Evolutionary conservation across 2,329 filamentous ascomycete genomes (phyloP), one percentile per base, ranked within the genome.

Genomic region (Madurella mycetomatis): DNA sequence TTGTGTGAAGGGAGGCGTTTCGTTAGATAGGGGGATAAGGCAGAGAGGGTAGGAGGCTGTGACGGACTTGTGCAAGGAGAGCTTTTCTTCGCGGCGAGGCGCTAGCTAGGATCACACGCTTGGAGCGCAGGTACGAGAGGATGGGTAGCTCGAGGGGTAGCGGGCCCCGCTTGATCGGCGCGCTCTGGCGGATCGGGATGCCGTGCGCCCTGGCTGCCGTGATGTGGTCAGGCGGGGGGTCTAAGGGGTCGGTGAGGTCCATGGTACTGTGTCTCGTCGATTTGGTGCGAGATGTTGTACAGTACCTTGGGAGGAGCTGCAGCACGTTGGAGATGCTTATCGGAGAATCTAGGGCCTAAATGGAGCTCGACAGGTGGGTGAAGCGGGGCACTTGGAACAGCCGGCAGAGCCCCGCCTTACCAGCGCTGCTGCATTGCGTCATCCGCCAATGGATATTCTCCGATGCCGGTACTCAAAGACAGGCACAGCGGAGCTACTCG

Each of bases 21-120:
- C 5, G 17, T 17, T 39, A 17, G 16, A 4, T 31, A 9, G 8
- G 16, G 8, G n/a, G 11, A 30, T n/a, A n/a, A 42, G 16, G 42
- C 11, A 47, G 44, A 39, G 30, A 45, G 31, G 46, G 47, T 17
- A 41, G 8, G 41, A 7, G 25, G 25, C 25, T 25, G 25, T 25
- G 25, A 39, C 42, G 39, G 70, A 87, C 84, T 72, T 87, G 86
- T 47, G 83, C 82, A 41, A 99, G 82, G 9, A 99, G 83, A 60
- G 89, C 86, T 70, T 86, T 88, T 51, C 94, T 82, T 43, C 94
- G 81, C 0, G 94, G 94, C 1, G 92, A 96, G 17, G 88, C 84
- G 2, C 92, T 96, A 49, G 94, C 94, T 30, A 99, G 85, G 62
- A 99, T 88, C 5, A 96, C 84, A 60, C 92, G 81, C 70, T 88